phyloP scores from a whole-genome alignment of 108 stramenopile genomes.

The Skeletonema potamos region DNA sequence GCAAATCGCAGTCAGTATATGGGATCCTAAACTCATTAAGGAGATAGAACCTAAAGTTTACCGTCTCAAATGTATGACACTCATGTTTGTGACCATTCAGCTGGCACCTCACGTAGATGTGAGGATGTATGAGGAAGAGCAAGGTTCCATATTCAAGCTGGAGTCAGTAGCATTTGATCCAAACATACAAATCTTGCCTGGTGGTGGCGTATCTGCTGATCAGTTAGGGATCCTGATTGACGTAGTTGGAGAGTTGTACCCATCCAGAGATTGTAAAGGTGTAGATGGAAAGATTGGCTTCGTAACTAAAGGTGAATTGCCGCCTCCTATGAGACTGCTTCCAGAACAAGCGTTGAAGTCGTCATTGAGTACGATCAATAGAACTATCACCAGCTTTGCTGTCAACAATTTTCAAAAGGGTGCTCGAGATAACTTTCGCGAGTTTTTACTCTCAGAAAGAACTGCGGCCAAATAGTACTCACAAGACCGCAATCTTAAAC shows the following conservation, averaged over 20 bases:
- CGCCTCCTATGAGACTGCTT: conserved; percentile 64
- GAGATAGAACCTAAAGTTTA: conserved; percentile 58
- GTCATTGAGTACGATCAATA: conserved; percentile 63
- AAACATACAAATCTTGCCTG: conserved; percentile 72
- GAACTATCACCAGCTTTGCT: conserved; percentile 70
- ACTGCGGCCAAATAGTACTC: background rate
- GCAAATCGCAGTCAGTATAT: conserved; percentile 68
- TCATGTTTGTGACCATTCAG: conserved; percentile 81
- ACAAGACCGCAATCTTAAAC: background rate
- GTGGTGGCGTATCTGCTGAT: conserved; percentile 52
- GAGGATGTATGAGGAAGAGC: conserved; percentile 64
- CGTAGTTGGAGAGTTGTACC: conserved; percentile 70
- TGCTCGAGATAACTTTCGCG: conserved; percentile 51
- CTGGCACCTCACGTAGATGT: conserved; percentile 73
- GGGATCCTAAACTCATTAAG: conserved; percentile 64
- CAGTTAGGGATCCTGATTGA: conserved; percentile 70
- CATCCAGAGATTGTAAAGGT: conserved; percentile 61
- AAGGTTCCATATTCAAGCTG: conserved; percentile 52
- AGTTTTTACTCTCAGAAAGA: conserved; percentile 28
- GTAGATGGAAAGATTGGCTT: conserved; percentile 77
- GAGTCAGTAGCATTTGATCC: conserved; percentile 79
- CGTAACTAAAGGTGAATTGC: conserved; percentile 58
- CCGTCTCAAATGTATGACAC: conserved; percentile 70
- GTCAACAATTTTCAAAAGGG: conserved; percentile 66
- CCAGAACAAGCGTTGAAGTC: conserved; percentile 59